Evolutionary conservation across 106 monocot genomes (phyloP).

Genomic region (Platanthera zijinensis): DNA sequence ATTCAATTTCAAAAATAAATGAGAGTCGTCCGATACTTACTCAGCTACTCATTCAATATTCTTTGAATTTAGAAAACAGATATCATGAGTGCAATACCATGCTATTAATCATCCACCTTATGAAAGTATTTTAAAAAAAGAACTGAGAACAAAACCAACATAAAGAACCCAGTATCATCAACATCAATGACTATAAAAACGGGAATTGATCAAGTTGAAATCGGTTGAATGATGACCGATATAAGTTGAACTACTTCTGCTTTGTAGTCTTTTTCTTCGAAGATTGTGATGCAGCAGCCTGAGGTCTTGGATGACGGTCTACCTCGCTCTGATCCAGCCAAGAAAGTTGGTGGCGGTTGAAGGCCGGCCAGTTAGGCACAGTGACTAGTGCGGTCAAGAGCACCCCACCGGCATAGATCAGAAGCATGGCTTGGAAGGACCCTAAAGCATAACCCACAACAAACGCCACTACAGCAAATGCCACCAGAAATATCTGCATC

Average conservation of each 20-base stretch:
- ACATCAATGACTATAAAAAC: background rate
- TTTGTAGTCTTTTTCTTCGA: slow-evolving; percentile 57
- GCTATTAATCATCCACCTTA: background rate
- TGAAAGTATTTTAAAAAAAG: background rate
- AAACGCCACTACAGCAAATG: slow-evolving; percentile 50
- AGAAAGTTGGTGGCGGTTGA: slow-evolving; percentile 63
- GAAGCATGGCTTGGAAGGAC: slow-evolving; percentile 70
- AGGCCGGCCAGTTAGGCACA: slow-evolving; percentile 84
- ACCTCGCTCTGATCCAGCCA: slow-evolving; percentile 79
- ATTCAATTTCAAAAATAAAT: no score
- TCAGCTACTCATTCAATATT: no score
- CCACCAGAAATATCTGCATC: slow-evolving; percentile 79
- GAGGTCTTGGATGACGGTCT: slow-evolving; percentile 64
- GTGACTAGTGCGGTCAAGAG: slow-evolving; percentile 73
- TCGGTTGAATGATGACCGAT: background rate
- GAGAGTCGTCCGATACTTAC: no score
- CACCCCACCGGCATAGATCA: slow-evolving; percentile 73
- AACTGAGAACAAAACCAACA: background rate
- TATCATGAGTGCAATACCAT: background rate
- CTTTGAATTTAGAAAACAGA: no score
- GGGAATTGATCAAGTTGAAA: background rate
- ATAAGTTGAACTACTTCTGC: slow-evolving; percentile 38
- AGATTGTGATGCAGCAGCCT: slow-evolving; percentile 10
- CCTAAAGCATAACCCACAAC: slow-evolving; percentile 48
- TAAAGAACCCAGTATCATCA: background rate